These are phyloP conservation scores for Penicillium waksmanii DNA, from an alignment of 495 filamentous ascomycete species.

Conservation along the genomic window DNA sequence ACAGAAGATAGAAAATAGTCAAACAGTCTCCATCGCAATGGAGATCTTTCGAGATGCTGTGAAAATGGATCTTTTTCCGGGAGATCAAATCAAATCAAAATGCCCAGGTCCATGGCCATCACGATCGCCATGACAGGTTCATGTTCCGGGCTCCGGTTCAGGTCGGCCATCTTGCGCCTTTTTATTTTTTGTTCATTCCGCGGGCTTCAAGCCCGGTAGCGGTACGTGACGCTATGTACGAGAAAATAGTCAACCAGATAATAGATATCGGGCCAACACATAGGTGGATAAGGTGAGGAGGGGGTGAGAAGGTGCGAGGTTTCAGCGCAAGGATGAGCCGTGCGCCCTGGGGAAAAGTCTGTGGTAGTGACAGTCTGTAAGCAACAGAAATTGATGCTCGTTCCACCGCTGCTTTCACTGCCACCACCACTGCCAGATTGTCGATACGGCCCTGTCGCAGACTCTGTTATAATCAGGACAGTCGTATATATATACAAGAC, in stretches of 20 bases:
- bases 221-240: slow-evolving; percentile 29
- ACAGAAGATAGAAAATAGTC: slow-evolving; percentile 8
- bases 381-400: not conserved
- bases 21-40: no score
- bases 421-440: no score
- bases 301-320: not conserved
- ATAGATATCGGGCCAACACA: not conserved
- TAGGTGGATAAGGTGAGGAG: not conserved
- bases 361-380: not conserved
- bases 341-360: not conserved
- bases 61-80: no score
- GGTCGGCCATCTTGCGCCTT: slow-evolving; percentile 7
- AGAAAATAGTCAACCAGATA: slow-evolving; percentile 11
- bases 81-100: no score
- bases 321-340: not conserved
- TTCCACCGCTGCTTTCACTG: not conserved
- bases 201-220: slow-evolving; percentile 21
- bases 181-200: slow-evolving; percentile 30
- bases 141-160: no score
- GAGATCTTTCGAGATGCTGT: no score
- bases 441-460: no score
- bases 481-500: no score
- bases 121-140: no score
- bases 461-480: no score
- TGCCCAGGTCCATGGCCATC: no score